Evolutionary conservation across 495 filamentous ascomycete species (phyloP), one percentile per base, ranked within the genome.

Genomic region (Aspergillus funiculosus): DNA sequence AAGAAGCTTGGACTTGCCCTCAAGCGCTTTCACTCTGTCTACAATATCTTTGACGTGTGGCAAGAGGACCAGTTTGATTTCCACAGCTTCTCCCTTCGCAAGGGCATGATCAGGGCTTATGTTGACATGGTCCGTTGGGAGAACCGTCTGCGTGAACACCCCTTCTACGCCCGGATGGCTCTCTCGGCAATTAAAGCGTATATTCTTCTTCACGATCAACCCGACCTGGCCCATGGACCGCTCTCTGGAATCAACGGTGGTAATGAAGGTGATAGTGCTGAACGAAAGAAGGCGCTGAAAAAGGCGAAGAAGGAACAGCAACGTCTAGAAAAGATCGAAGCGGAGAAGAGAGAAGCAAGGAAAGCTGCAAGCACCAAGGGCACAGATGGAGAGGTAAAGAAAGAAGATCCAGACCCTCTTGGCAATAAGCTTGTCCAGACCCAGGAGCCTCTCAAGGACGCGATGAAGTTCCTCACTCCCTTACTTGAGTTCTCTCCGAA

Each of bases 11-110:
- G 82, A 1, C 76, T 95, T 48, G 90, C 94, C 2, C 72, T 99
- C 30, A 99, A 99, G 70, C 81, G 92, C 25, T 90, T 92, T 58
- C 82, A 85, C 46, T 75, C 84, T 2, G 78, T 95, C 41, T 83
- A 81, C 62, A 88, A 91, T 66, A 89, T 97, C 46, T 97, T 99
- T 54, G 91, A 96, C 21, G 80, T 85, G 29, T 99, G 92, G 92
- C 83, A 94, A 52, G 92, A 99, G 53, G 92, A 99, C 54, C 92
- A 99, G 56, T 96, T 95, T 56, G 92, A 99, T 60, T 99, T 99
- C 74, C 92, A 99, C 69, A 86, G 80, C 63, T 99, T 97, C 68
- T 96, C 90, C 6, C 72, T 97, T 5, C 76, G 90, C 7, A 97
- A 97, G 66, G 92, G 94, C 5, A 91, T 94, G 73, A 86, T 97